Evolutionary conservation across 805 yeast species (phyloP).

Genomic region (Cyberlindnera petersonii): DNA sequence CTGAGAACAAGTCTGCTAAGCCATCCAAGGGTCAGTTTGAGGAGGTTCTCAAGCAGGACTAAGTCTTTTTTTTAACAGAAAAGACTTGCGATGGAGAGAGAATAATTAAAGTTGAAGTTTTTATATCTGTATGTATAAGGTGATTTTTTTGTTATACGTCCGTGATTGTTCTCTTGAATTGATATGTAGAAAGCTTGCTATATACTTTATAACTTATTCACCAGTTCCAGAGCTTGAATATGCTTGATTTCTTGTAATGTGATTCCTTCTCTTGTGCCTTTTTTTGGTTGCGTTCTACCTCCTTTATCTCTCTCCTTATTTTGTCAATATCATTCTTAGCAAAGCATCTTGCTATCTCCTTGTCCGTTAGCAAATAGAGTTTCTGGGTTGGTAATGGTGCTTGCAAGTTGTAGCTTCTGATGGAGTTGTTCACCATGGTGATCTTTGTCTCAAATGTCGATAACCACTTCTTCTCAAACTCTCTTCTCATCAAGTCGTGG

Average conservation of each 20-base stretch:
- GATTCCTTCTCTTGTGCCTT: background rate
- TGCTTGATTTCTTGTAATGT: background rate
- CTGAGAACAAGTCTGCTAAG: slow-evolving; percentile 54
- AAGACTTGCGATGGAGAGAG: background rate
- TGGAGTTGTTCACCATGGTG: slow-evolving; percentile 40
- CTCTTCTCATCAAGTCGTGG: slow-evolving; percentile 12
- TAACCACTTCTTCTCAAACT: slow-evolving; percentile 18
- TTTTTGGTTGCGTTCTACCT: background rate
- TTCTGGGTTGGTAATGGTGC: slow-evolving; percentile 60
- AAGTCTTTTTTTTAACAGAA: slow-evolving; percentile 20
- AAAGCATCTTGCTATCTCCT: slow-evolving; percentile 41
- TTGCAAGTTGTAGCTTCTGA: slow-evolving; percentile 58
- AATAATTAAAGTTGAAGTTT: background rate
- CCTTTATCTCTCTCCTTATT: slow-evolving; percentile 6
- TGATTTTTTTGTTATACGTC: background rate
- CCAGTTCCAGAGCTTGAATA: slow-evolving; percentile 6
- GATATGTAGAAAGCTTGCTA: too few species aligned
- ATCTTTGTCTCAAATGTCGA: slow-evolving; percentile 32
- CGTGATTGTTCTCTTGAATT: background rate
- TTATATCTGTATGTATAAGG: too few species aligned
- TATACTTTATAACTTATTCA: too few species aligned
- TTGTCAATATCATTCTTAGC: slow-evolving; percentile 28
- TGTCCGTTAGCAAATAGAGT: slow-evolving; percentile 43
- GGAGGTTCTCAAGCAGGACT: slow-evolving; percentile 61
- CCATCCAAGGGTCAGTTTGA: slow-evolving; percentile 72